phyloP scores from a whole-genome alignment of 306 rosid species.

The Hippophae rhamnoides region DNA sequence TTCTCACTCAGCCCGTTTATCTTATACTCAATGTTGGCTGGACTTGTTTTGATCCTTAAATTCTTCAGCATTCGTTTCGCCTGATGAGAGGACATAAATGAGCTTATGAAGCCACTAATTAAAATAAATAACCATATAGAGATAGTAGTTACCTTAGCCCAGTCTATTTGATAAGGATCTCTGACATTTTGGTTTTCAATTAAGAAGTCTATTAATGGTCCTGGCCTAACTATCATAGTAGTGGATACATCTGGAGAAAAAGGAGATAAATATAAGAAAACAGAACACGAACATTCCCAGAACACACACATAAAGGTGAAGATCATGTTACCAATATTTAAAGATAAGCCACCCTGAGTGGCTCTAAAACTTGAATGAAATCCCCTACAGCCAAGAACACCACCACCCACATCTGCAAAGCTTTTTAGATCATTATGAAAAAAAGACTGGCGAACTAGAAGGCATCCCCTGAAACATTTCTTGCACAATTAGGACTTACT shows the following conservation, averaged over 20 bases:
- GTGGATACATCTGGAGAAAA: constrained; percentile 67
- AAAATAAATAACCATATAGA: background rate
- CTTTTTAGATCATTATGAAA: constrained; percentile 60
- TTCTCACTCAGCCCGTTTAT: constrained; percentile 79
- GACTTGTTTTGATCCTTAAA: constrained; percentile 60
- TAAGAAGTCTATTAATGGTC: constrained; percentile 80
- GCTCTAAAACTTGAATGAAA: constrained; percentile 90
- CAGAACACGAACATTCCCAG: background rate
- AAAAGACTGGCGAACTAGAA: constrained; percentile 79
- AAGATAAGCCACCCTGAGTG: constrained; percentile 74
- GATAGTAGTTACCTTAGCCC: constrained; percentile 56
- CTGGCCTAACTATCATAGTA: constrained; percentile 78
- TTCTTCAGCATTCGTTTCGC: constrained; percentile 75
- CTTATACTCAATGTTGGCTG: constrained; percentile 65
- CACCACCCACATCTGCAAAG: constrained; percentile 74
- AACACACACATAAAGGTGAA: background rate
- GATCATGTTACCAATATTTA: constrained; percentile 53
- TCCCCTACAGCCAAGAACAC: constrained; percentile 85
- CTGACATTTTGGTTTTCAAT: constrained; percentile 66
- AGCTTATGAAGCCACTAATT: background rate
- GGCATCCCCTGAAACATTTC: constrained; percentile 65
- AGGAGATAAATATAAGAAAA: background rate
- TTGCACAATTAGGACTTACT: background rate
- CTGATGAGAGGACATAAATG: constrained; percentile 24
- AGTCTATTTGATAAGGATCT: constrained; percentile 61